Evolutionary conservation across 1,139 yeast genomes (phyloP).

Genomic region (Komagataea norvegica): DNA sequence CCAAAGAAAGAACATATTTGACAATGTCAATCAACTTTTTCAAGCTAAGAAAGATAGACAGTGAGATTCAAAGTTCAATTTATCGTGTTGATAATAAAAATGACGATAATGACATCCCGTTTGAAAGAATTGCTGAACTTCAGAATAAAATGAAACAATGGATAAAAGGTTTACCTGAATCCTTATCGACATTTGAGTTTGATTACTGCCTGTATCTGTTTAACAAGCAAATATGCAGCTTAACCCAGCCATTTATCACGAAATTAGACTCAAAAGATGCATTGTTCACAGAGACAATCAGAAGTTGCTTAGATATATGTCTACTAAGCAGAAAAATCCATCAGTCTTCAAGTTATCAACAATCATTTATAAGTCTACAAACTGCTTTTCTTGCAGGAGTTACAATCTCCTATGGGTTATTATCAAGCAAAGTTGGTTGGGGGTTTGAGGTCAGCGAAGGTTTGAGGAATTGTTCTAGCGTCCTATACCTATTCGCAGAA

Average conservation of each 20-base stretch:
- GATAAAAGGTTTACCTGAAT: constrained; percentile 2
- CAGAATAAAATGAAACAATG: constrained; percentile 4
- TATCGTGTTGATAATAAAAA: constrained; percentile 5
- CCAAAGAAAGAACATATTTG: neutral
- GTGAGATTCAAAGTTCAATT: constrained; percentile 6
- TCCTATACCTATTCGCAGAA: constrained; percentile 7
- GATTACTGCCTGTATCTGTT: constrained; percentile 7
- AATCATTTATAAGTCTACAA: constrained; percentile 6
- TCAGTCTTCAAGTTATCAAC: constrained; percentile 5
- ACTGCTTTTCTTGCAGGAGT: constrained; percentile 8
- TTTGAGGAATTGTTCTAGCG: constrained; percentile 8
- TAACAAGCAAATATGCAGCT: constrained; percentile 7
- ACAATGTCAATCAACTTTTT: constrained; percentile 8
- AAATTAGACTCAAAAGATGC: constrained; percentile 3
- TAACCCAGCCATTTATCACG: constrained; percentile 7
- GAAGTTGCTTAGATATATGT: constrained; percentile 8
- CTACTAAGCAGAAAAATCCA: constrained; percentile 7
- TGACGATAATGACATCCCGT: constrained; percentile 2
- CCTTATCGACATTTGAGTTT: constrained; percentile 4
- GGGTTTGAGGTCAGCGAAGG: constrained; percentile 9
- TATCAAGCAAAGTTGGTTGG: constrained; percentile 6
- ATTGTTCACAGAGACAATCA: constrained; percentile 5
- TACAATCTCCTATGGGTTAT: constrained; percentile 3
- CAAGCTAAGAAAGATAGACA: constrained; percentile 7
- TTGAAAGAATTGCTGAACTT: constrained; percentile 1